A percentile compares a stretch with the other conserved stretches of the same genome.
phyloP scores from a whole-genome alignment of 768 basidiomycete genomes.

The Termitomyces sp. region DNA sequence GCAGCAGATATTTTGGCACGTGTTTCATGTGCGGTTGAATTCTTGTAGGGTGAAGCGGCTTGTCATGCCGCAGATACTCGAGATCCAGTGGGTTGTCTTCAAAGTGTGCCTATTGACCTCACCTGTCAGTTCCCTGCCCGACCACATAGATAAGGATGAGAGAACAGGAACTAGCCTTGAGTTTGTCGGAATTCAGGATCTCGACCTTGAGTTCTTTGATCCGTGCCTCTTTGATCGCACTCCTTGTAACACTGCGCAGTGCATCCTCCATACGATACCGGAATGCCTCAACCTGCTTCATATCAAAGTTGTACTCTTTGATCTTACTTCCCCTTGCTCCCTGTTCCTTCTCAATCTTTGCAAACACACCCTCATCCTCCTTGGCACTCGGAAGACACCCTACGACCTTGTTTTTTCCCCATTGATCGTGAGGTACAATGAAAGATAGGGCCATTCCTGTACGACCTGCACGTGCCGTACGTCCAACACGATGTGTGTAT shows the following conservation, averaged over 20 bases:
- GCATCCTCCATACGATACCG: constrained; percentile 98
- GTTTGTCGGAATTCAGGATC: constrained; percentile 91
- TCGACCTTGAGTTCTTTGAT: constrained; percentile 92
- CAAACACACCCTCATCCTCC: constrained; percentile 73
- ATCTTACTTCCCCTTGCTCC: constrained; percentile 52
- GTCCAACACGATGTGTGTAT: constrained; percentile 94
- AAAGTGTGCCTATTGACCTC: constrained; percentile 75
- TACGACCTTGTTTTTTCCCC: constrained; percentile 73
- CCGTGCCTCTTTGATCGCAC: constrained; percentile 83
- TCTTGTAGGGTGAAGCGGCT: constrained; percentile 84
- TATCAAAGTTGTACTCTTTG: constrained; percentile 91
- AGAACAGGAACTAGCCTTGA: constrained; percentile 62
- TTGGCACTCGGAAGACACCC: constrained; percentile 63
- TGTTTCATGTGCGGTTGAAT: constrained; percentile 95
- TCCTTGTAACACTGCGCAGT: constrained; percentile 79
- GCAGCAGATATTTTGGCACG: constrained; percentile 88
- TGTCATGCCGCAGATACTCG: constrained; percentile 90
- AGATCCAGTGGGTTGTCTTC: constrained; percentile 95
- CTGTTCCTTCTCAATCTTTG: constrained; percentile 73
- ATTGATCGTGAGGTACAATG: constrained; percentile 63
- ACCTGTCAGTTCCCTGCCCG: not conserved
- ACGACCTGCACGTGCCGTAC: constrained; percentile 93
- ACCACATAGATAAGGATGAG: not conserved
- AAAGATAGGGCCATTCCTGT: constrained; percentile 91
- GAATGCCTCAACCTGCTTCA: constrained; percentile 96